Percentiles rank a stretch among this genome's conserved stretches.
phyloP scores from a whole-genome alignment of 495 filamentous ascomycete genomes.

The Cercophora scortea region DNA sequence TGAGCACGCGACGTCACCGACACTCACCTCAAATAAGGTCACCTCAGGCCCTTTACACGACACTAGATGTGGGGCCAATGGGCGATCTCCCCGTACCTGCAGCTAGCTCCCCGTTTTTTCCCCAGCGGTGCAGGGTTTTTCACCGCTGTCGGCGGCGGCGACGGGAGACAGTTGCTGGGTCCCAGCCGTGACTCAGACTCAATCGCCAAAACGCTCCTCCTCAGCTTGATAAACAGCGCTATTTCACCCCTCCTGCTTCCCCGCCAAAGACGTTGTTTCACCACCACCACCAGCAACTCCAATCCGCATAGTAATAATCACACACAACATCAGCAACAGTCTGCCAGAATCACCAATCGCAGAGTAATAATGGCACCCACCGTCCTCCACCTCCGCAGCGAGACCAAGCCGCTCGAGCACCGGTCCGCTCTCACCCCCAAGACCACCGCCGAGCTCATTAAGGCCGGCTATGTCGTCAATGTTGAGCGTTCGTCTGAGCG shows the following conservation, averaged over 20 bases:
- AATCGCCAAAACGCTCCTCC: not conserved
- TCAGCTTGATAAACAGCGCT: not conserved
- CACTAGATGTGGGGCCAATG: slow-evolving; percentile 1
- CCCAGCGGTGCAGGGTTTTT: slow-evolving; percentile 11
- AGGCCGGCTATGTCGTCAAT: slow-evolving; percentile 76
- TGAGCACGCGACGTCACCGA: too few species aligned
- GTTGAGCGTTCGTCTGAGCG: slow-evolving; percentile 73
- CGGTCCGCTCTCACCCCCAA: slow-evolving; percentile 48
- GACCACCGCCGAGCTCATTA: slow-evolving; percentile 68
- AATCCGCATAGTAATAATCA: not conserved
- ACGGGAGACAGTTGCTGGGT: not conserved
- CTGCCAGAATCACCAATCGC: too few species aligned
- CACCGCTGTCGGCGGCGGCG: slow-evolving; percentile 12
- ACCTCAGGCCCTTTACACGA: too few species aligned
- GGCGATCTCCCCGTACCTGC: slow-evolving; percentile 5
- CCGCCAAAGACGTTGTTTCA: not conserved
- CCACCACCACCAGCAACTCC: not conserved
- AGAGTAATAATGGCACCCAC: slow-evolving; percentile 27
- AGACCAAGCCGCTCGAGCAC: slow-evolving; percentile 52
- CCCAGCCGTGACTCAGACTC: slow-evolving; percentile 10
- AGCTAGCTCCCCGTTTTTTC: not conserved
- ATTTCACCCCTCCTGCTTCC: not conserved
- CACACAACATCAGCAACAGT: not conserved
- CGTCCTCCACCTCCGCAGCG: slow-evolving; percentile 36
- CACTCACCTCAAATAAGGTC: too few species aligned